Base-by-base conservation (phyloP, 176 grass and related monocot genomes). In the Oryza glumipatula region DNA sequence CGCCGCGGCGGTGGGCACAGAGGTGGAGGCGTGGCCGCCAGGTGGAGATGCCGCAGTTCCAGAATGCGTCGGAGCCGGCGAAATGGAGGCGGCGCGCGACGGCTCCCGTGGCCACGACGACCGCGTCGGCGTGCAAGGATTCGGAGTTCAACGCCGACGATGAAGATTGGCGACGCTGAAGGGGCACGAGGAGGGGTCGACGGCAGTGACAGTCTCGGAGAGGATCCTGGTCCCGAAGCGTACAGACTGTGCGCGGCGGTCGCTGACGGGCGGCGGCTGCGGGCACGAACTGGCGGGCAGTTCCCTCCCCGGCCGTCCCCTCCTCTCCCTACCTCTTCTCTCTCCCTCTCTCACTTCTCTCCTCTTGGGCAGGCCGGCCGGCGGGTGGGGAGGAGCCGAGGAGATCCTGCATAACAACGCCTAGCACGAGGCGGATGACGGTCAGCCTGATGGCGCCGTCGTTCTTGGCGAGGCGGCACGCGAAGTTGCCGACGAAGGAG, bases 41-140 rank as follows among this genome's bases (percentile, higher is more conserved):
- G 35, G 92, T 92, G 4, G 94, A 99, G 78, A 99, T 94, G n/a
- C 94, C 96, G 4, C 91, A 36, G 82, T 96, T 99, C 94, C 93
- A 96, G 86, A 90, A 92, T 0, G 76, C 86, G 47, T 99, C 94
- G 33, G 94, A 86, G 39, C 96, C 94, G 3, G 83, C 1, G 84
- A 99, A 99, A 60, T 85, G 90, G 79, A 99, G 96, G 15, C 88
- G 51, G 32, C 91, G 93, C 3, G 94, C 94, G 78, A 99, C 89
- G 44, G 96, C 96, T 51, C 94, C 93, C 0, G 93, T 99, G 61
- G 96, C 89, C 21, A 99, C 81, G 77, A 99, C 77, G 16, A 99
- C 88, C 3, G 89, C 28, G 63, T 99, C 88, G 30, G 96, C 90
- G 80, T 94, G 74, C 44, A 99, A 30, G 28, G 28, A 30, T 30